Evolutionary conservation across 2,329 filamentous ascomycete species (phyloP), one percentile per base, ranked within the genome.

Genomic region (Penicillium sp.): DNA sequence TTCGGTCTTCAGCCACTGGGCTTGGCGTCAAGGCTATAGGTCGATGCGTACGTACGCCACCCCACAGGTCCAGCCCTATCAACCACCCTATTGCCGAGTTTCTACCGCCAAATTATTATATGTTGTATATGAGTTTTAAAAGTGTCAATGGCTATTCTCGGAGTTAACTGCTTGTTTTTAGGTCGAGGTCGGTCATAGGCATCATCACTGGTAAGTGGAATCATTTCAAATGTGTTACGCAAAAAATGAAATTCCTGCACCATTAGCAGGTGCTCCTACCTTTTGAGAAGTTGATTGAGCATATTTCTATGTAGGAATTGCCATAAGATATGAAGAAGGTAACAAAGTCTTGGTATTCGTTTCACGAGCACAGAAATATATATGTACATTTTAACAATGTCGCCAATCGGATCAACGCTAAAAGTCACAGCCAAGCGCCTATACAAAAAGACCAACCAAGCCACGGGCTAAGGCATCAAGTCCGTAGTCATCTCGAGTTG

Each of bases 401-500:
- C 32, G 29, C 27, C 16, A 51, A 55, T 15, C 23, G n/a, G 46
- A 46, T 5, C 45, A 37, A 54, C 39, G 51, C 51, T 54, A 21
- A 25, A 21, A 41, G 31, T 35, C 15, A 25, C 34, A 42, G 35
- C n/a, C 25, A 48, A 49, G 38, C 9, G 47, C 23, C 35, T 41
- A 18, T 21, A 29, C 10, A 34, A 21, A 35, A 34, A 3, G 12
- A 32, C n/a, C 15, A 42, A 31, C 13, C 21, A 21, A 21, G 18
- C 34, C 16, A 21, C 8, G 15, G 16, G 41, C 16, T 46, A 55
- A 29, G 52, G 47, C 6, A 45, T 10, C 21, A 54, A 39, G 25
- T 18, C 50, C 4, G 39, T 25, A 4, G 8, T 42, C 59, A 61
- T 61, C 35, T 61, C 55, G 18, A 61, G 51, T 37, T 46, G 59